Conservation (phyloP, 2,329 filamentous ascomycete genomes). For the Mycogone perniciosa region DNA sequence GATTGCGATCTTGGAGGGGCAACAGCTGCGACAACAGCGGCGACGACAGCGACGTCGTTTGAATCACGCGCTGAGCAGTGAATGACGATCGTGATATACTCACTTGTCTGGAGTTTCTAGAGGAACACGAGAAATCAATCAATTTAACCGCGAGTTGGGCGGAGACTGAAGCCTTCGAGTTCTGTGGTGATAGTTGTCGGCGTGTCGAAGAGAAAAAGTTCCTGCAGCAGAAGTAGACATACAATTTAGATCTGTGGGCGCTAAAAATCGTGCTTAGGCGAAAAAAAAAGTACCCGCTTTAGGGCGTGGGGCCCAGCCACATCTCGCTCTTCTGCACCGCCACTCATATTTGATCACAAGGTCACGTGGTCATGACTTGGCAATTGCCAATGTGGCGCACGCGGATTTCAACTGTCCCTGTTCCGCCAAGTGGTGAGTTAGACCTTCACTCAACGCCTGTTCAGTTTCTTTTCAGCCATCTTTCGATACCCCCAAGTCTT, state of each 20-base stretch:
- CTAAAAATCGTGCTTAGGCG: conserved; percentile 23
- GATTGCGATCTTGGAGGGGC: not conserved
- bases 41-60: not conserved
- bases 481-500: not conserved
- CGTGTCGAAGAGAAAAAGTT: conserved; percentile 24
- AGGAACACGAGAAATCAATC: conserved; percentile 95
- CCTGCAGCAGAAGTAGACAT: conserved; percentile 18
- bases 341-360: not conserved
- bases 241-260: conserved; percentile 31
- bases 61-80: not conserved
- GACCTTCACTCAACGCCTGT: conserved; percentile 1
- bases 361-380: not conserved
- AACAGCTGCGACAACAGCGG: not conserved
- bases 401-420: not conserved
- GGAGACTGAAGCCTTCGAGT: conserved; percentile 99
- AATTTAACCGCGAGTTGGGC: conserved; percentile 97
- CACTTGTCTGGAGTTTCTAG: conserved; percentile 17
- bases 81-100: not conserved
- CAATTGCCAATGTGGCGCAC: not conserved
- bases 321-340: conserved; percentile 1
- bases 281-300: conserved; percentile 16
- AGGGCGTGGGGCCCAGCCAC: conserved; percentile 17
- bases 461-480: not conserved
- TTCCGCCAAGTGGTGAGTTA: not conserved
- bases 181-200: conserved; percentile 34